Conservation (phyloP, 169 alveolate species). For the Plasmodium yoelii region DNA sequence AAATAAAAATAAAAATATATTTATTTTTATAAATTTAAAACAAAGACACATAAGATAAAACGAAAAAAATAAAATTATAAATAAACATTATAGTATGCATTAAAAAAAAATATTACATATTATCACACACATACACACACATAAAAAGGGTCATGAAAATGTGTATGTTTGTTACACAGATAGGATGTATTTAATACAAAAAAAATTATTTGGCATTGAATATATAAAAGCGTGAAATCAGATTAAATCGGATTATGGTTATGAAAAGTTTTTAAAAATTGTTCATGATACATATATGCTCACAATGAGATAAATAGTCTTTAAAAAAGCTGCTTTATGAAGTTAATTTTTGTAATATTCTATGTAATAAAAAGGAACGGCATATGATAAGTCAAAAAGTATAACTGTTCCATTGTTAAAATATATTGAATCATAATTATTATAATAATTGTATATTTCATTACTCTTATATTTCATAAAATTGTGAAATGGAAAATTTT, state of each 20-base stretch:
- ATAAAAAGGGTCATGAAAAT: background rate
- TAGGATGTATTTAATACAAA: too few relatives aligned
- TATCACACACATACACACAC: background rate
- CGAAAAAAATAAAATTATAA: background rate
- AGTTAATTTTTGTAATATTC: constrained; percentile 24
- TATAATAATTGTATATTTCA: constrained; percentile 37
- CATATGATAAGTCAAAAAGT: constrained; percentile 60
- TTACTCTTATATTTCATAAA: constrained; percentile 18
- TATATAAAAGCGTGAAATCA: too few relatives aligned
- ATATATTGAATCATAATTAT: constrained; percentile 54
- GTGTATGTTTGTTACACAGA: background rate
- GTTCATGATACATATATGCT: too few relatives aligned
- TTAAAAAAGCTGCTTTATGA: too few relatives aligned
- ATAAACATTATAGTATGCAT: background rate
- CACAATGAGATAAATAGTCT: too few relatives aligned
- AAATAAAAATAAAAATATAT: too few relatives aligned
- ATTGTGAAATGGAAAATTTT: constrained; percentile 20
- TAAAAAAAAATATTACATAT: background rate
- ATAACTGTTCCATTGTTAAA: constrained; percentile 38
- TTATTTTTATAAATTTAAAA: background rate
- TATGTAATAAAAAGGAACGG: constrained; percentile 71
- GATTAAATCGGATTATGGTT: too few relatives aligned
- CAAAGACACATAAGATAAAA: constrained; percentile 3
- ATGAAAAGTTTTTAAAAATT: too few relatives aligned
- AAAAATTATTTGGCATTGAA: too few relatives aligned